Percentiles rank a stretch among this genome's conserved stretches.
These are phyloP conservation scores for Coccomyxa sp. DNA, from an alignment of 139 green algal genomes.

Conservation along the genomic window DNA sequence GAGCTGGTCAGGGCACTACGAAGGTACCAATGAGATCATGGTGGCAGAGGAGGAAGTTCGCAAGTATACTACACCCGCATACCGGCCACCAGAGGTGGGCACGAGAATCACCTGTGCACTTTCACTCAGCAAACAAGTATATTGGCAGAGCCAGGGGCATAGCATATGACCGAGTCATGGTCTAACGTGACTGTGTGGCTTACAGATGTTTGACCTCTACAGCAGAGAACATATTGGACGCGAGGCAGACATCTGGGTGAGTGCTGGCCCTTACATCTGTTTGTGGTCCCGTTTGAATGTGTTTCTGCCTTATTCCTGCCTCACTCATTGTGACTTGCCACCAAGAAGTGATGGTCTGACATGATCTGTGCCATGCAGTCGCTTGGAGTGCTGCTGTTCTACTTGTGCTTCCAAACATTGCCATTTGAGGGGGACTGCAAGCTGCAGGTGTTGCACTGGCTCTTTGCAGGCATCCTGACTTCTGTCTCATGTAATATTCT, in stretches of 20 bases:
- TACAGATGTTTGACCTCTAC: constrained; percentile 87
- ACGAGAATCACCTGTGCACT: too few species aligned
- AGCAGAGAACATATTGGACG: constrained; percentile 65
- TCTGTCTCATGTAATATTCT: too few species aligned
- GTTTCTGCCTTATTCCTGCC: too few species aligned
- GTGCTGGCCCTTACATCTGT: constrained; percentile 1
- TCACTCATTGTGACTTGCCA: too few species aligned
- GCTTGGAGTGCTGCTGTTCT: constrained; percentile 80
- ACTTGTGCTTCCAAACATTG: constrained; percentile 70
- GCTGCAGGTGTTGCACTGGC: constrained; percentile 32
- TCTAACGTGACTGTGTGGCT: neutral
- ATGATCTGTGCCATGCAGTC: constrained; percentile 44
- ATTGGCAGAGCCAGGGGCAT: neutral
- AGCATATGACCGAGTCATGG: neutral
- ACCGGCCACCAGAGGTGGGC: constrained; percentile 86
- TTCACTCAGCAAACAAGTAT: neutral
- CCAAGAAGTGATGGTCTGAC: too few species aligned
- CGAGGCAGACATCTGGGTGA: constrained; percentile 80
- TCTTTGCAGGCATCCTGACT: neutral
- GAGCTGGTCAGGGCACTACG: constrained; percentile 32
- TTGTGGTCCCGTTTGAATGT: neutral
- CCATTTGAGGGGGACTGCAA: constrained; percentile 77
- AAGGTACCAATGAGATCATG: constrained; percentile 25
- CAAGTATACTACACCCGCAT: constrained; percentile 86
- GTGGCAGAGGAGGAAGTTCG: constrained; percentile 80